Conservation (phyloP, 2,329 filamentous ascomycete genomes). For the Plenodomus biglobosus region DNA sequence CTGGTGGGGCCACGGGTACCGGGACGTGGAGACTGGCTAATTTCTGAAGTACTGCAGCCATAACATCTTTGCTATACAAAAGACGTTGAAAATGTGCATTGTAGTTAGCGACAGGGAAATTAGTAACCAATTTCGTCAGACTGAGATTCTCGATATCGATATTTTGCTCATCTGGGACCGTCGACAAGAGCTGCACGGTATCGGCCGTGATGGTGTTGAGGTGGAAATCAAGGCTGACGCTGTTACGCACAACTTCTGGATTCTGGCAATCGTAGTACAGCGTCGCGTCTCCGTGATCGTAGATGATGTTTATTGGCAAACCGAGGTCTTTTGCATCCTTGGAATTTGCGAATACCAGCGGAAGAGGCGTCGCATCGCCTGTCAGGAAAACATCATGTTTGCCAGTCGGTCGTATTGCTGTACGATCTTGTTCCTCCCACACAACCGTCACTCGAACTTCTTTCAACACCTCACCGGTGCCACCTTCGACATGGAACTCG, state of each 20-base stretch:
- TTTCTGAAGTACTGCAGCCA: constrained; percentile 1
- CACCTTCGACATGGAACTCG: constrained; percentile 11
- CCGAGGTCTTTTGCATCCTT: not conserved
- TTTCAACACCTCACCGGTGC: constrained; percentile 5
- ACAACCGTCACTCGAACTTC: constrained; percentile 11
- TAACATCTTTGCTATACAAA: constrained; percentile 2
- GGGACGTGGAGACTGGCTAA: not conserved
- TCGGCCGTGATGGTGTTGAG: constrained; percentile 7
- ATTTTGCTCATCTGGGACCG: not conserved
- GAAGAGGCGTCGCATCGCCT: constrained; percentile 4
- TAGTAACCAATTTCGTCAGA: constrained; percentile 1
- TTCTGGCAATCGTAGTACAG: constrained; percentile 14
- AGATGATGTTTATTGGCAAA: constrained; percentile 9
- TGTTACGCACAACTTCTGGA: constrained; percentile 5
- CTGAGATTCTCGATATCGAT: not conserved
- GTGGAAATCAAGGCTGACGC: constrained; percentile 14
- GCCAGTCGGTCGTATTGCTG: constrained; percentile 1
- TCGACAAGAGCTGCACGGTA: not conserved
- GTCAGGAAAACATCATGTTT: constrained; percentile 11
- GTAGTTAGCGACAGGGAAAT: constrained; percentile 1
- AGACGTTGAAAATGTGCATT: constrained; percentile 4
- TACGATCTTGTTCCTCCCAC: constrained; percentile 10
- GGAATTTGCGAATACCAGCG: not conserved
- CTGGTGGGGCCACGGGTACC: not conserved
- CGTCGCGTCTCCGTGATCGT: constrained; percentile 8